Evolutionary conservation across 257 asterid species (phyloP), one percentile per base, ranked within the genome.

Genomic region (Scutellaria galericulata): DNA sequence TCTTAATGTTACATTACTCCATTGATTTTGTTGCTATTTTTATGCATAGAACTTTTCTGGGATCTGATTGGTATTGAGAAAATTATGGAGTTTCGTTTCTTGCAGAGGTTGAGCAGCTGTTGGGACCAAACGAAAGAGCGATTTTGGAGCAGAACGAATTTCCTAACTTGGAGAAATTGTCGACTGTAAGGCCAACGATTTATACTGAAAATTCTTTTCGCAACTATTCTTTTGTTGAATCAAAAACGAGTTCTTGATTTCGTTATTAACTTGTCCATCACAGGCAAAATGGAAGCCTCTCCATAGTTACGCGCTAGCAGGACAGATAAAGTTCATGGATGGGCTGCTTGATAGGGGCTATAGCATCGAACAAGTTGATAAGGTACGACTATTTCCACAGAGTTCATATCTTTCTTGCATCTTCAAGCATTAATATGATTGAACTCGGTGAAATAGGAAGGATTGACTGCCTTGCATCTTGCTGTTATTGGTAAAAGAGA

Each of bases 401-500:
- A 40, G 20, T 39, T 58, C 4, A 64, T 61, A 14, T 68, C 61
- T 77, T 72, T 76, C 67, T 27, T 67, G 54, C 13, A 11, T n/a
- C 27, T 13, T 59, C 44, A 58, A 40, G 59, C 58, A 42, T 68
- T 57, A 18, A 9, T 48, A 59, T 22, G 56, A 50, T 62, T 11
- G 14, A 70, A 57, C 20, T 67, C 69, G 74, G 54, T 73, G 77
- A 72, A 42, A 48, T 90, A 94, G 98, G 97, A 91, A 62, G 96
- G 98, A 11, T 73, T 76, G 54, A 94, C 96, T n/a, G 95, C 98
- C 18, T 88, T 94, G 79, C 97, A 94, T 84, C 82, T 78, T 55
- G 96, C 98, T 4, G 87, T 87, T 42, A 84, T 89, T 44, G 91
- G 98, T 52, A 94, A 91, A 86, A 91, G 83, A 72, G 98, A 91